Evolutionary conservation across 2,329 filamentous ascomycete genomes (phyloP), one percentile per base, ranked within the genome.

Genomic region (Penicillium rolfsii): DNA sequence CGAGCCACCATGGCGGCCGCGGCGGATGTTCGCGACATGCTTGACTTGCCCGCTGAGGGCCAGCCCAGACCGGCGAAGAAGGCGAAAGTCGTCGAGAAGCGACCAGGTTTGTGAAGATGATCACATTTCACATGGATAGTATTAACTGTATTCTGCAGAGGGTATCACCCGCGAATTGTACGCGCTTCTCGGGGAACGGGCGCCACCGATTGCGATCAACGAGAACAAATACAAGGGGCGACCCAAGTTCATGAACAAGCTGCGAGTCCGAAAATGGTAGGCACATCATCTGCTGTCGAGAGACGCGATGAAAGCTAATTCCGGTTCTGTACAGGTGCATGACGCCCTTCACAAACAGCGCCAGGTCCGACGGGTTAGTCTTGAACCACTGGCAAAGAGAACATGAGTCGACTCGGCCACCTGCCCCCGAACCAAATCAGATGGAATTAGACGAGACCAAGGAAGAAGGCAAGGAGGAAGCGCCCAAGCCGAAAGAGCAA

Each of bases 21-120:
- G 64, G 85, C 88, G 76, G 92, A 96, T 83, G 87, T 96, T 69
- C 91, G 91, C 80, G 92, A 96, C 76, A 91, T 96, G 74, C 87
- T 96, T 73, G 91, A 93, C 76, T 83, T 96, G 74, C 89, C 89
- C 67, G 80, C 80, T 53, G 81, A 87, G 68, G 88, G 87, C 67
- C 76, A 80, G 61, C 79, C 80, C 61, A 76, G 89, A 64, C 86
- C 88, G 43, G 79, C 85, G 46, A 96, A 95, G 80, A 93, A 94
- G 74, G 87, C 89, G 70, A 93, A 90, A 74, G 81, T 85, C 6
- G 81, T 84, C 16, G 85, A 84, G 50, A 85, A 88, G 66, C 77
- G 82, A 69, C 81, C 83, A 70, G 82, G 83, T 85, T 72, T 59
- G 81, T 77, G 22, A 35, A n/a, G 38, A 35, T 16, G 8, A n/a